phyloP scores from a whole-genome alignment of 1,284 basidiomycete genomes.

The Fomitopsis betulina region DNA sequence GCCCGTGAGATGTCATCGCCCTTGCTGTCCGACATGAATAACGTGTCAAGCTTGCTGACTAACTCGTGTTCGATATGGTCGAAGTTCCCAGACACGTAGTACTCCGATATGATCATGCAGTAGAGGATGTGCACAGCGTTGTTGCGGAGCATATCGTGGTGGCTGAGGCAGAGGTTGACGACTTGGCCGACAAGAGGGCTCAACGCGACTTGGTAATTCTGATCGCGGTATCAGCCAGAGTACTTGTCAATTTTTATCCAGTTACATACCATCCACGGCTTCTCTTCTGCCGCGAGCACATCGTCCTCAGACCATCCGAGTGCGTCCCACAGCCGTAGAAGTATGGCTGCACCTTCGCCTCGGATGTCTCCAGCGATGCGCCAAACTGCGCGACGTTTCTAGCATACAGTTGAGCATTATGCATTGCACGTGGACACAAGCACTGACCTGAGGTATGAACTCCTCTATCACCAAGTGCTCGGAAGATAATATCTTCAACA shows the following conservation, averaged over 20 bases:
- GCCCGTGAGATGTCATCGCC: constrained; percentile 88
- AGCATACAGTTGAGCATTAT: constrained; percentile 12
- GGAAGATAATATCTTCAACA: constrained; percentile 83
- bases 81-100: constrained; percentile 76
- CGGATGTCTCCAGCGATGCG: constrained; percentile 92
- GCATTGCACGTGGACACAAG: neutral
- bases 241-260: neutral
- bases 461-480: constrained; percentile 93
- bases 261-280: constrained; percentile 57
- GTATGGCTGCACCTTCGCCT: constrained; percentile 85
- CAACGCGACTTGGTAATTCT: constrained; percentile 83
- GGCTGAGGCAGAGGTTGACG: constrained; percentile 90
- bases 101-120: constrained; percentile 95
- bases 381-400: constrained; percentile 96
- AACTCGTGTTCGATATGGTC: constrained; percentile 90
- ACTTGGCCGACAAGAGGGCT: constrained; percentile 88
- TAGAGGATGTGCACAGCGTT: constrained; percentile 92
- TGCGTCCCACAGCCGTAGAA: constrained; percentile 84
- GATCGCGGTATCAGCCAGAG: constrained; percentile 3
- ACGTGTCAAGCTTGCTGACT: constrained; percentile 89
- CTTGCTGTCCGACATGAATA: constrained; percentile 89
- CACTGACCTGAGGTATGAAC: constrained; percentile 79
- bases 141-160: constrained; percentile 88
- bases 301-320: constrained; percentile 73
- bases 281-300: constrained; percentile 41